phyloP scores from a whole-genome alignment of 2,329 filamentous ascomycete species.

The Ramularia endophylla region DNA sequence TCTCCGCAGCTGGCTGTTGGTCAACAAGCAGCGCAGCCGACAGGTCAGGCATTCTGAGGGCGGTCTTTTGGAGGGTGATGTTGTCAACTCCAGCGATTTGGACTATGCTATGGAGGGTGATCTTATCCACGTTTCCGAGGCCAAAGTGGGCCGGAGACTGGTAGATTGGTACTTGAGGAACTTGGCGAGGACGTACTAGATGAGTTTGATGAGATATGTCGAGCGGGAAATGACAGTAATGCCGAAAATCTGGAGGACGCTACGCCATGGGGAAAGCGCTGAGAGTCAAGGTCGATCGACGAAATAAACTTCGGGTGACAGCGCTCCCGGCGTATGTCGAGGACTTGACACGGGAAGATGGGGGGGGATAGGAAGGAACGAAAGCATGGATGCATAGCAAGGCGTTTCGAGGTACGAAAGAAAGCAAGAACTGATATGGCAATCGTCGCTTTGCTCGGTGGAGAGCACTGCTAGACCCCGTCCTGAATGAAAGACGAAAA shows the following conservation, averaged over 20 bases:
- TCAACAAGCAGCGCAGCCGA: conserved; percentile 98
- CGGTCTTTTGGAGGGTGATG: conserved; percentile 83
- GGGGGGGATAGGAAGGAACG: too few species aligned
- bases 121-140: conserved; percentile 96
- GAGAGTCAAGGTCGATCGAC: too few species aligned
- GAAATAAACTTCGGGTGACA: too few species aligned
- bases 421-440: neutral
- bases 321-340: too few species aligned
- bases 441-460: neutral
- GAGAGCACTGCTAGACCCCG: neutral
- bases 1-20: conserved; percentile 84
- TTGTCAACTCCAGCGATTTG: conserved; percentile 87
- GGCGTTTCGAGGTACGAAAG: conserved; percentile 3
- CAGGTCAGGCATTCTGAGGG: conserved; percentile 92
- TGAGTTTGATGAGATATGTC: neutral
- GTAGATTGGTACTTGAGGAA: conserved; percentile 99
- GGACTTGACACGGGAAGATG: too few species aligned
- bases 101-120: conserved; percentile 97
- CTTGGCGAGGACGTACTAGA: conserved; percentile 85
- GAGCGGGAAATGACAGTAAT: neutral
- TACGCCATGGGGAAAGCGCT: too few species aligned
- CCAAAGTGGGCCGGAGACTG: conserved; percentile 93
- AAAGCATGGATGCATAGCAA: conserved; percentile 7
- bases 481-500: neutral
- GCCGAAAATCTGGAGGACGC: too few species aligned